Conservation (phyloP, 768 basidiomycete genomes). For the Pulveroboletus sp. region DNA sequence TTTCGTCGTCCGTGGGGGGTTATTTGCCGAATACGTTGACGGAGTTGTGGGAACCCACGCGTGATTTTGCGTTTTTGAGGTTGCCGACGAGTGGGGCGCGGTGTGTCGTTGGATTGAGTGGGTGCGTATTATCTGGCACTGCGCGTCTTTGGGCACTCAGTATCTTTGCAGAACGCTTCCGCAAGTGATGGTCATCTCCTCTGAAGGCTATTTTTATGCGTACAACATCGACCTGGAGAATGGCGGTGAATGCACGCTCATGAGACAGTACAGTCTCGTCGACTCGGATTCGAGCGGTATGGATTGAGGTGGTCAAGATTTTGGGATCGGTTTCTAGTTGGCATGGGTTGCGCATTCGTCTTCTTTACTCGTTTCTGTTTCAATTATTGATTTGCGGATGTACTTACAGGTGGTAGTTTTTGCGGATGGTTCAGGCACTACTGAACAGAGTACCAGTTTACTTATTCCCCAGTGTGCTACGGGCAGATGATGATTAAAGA, state of each 20-base stretch:
- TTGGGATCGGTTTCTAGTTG: not conserved
- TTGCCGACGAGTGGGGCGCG: conserved; percentile 76
- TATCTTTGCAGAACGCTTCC: conserved; percentile 69
- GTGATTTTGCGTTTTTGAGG: conserved; percentile 91
- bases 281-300: conserved; percentile 26
- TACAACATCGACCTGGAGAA: conserved; percentile 96
- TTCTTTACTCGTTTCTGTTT: not conserved
- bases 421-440: too few species aligned
- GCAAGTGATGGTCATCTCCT: conserved; percentile 95
- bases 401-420: conserved; percentile 3
- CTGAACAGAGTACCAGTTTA: too few species aligned
- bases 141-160: not conserved
- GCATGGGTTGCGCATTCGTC: conserved; percentile 2
- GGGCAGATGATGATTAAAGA: too few species aligned
- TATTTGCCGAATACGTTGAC: conserved; percentile 87
- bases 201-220: conserved; percentile 93
- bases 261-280: conserved; percentile 81
- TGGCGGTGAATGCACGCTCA: conserved; percentile 91
- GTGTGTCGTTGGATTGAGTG: conserved; percentile 86
- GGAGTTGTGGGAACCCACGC: conserved; percentile 95
- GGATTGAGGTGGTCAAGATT: conserved; percentile 23
- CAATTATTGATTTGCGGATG: not conserved
- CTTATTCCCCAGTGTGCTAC: too few species aligned
- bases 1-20: conserved; percentile 78
- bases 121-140: conserved; percentile 49